phyloP scores from a whole-genome alignment of 805 yeast genomes.

The Yamadazyma sp. region DNA sequence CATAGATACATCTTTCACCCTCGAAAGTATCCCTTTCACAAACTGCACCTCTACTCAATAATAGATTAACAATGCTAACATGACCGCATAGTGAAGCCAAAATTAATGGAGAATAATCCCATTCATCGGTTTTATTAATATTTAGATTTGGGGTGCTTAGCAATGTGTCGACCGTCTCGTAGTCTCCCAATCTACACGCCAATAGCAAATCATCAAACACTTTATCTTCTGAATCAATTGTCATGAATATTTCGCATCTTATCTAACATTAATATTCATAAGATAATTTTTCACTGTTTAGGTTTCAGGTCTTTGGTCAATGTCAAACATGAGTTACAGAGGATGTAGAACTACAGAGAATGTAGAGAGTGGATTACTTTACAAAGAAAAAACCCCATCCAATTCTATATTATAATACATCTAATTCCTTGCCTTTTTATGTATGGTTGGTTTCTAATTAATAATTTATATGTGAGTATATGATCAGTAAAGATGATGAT shows the following conservation, averaged over 20 bases:
- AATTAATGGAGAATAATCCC: slow-evolving; percentile 74
- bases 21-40: slow-evolving; percentile 81
- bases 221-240: not conserved
- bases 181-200: slow-evolving; percentile 71
- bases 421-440: too few species aligned
- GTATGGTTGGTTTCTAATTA: too few species aligned
- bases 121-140: slow-evolving; percentile 58
- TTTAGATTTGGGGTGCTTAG: slow-evolving; percentile 40
- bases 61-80: slow-evolving; percentile 53
- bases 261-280: too few species aligned
- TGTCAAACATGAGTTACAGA: too few species aligned
- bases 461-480: not conserved
- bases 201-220: slow-evolving; percentile 14
- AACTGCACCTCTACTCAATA: slow-evolving; percentile 64
- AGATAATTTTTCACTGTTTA: too few species aligned
- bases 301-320: too few species aligned
- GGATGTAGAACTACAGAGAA: too few species aligned
- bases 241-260: too few species aligned
- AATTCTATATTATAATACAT: too few species aligned
- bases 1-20: slow-evolving; percentile 74
- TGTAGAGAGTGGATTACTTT: too few species aligned
- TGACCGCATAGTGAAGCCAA: slow-evolving; percentile 78
- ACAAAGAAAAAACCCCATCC: too few species aligned
- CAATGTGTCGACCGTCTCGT: slow-evolving; percentile 57
- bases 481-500: too few species aligned